Conservation (phyloP, 2,329 filamentous ascomycete genomes). For the Penicillium nordicum region DNA sequence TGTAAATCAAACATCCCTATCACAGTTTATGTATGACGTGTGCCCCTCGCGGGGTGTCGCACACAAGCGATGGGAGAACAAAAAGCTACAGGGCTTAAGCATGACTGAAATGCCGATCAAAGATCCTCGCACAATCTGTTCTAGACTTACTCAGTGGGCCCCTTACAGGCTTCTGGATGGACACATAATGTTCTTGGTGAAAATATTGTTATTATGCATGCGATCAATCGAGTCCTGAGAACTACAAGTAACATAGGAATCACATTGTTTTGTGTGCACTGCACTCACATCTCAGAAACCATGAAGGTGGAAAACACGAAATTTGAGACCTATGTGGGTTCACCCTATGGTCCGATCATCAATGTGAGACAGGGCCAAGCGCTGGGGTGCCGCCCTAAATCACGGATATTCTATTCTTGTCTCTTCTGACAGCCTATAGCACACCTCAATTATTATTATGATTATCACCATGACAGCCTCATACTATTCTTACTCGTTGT, state of each 20-base stretch:
- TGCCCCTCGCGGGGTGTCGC: constrained; percentile 1
- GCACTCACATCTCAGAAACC: background rate
- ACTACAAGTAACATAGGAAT: background rate
- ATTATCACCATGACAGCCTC: background rate
- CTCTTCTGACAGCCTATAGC: background rate
- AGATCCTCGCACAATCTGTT: constrained; percentile 5
- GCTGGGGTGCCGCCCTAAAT: background rate
- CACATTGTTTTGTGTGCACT: background rate
- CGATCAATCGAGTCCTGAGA: background rate
- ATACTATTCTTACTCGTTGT: background rate
- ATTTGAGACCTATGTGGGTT: background rate
- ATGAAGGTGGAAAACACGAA: background rate
- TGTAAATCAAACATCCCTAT: background rate
- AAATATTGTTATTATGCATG: background rate
- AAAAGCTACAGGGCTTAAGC: constrained; percentile 1
- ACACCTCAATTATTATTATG: background rate
- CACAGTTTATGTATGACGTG: background rate
- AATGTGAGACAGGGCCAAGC: constrained; percentile 22
- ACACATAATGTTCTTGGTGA: constrained; percentile 2
- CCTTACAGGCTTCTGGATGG: constrained; percentile 9
- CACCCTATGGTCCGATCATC: constrained; percentile 6
- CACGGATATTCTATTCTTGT: constrained; percentile 6
- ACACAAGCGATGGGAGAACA: background rate
- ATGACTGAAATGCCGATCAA: constrained; percentile 8
- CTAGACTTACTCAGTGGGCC: constrained; percentile 15